Conservation (phyloP, 148 eudicot genomes). For the Beta vulgaris region DNA sequence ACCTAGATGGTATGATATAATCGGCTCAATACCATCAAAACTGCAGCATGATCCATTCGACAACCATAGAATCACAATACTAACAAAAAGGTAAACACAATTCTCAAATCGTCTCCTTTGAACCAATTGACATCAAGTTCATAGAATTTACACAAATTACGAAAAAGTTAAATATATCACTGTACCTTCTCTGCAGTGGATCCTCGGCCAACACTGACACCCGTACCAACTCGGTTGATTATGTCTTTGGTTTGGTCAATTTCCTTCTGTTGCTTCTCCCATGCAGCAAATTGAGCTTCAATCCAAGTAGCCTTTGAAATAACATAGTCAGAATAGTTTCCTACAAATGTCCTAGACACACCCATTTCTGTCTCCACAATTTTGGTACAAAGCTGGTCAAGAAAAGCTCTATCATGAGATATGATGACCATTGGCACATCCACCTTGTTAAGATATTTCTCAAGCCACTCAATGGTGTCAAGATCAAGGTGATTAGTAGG, state of each 20-base stretch:
- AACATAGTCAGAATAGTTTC: slow-evolving; percentile 84
- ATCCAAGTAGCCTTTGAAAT: slow-evolving; percentile 84
- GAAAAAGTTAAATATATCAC: not conserved
- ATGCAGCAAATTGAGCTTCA: slow-evolving; percentile 87
- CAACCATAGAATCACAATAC: not conserved
- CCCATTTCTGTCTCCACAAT: slow-evolving; percentile 99
- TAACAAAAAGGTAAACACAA: not conserved
- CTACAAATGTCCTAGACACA: slow-evolving; percentile 74
- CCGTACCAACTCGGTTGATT: slow-evolving; percentile 70
- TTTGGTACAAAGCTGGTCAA: slow-evolving; percentile 94
- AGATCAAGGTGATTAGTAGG: slow-evolving; percentile 99
- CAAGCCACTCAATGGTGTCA: slow-evolving; percentile 97
- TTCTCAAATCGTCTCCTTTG: not conserved
- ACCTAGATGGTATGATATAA: not conserved
- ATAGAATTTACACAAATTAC: not conserved
- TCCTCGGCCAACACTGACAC: slow-evolving; percentile 84
- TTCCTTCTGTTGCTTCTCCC: slow-evolving; percentile 98
- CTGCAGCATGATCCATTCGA: not conserved
- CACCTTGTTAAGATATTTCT: slow-evolving; percentile 70
- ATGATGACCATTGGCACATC: slow-evolving; percentile 95
- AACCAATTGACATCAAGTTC: not conserved
- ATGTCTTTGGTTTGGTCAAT: slow-evolving; percentile 76
- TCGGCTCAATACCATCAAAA: not conserved
- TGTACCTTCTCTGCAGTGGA: slow-evolving; percentile 89
- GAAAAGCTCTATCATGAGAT: slow-evolving; percentile 98